Evolutionary conservation across 352 stramenopile genomes (phyloP), one percentile per base, ranked within the genome.

Genomic region (Phytophthora cajani): DNA sequence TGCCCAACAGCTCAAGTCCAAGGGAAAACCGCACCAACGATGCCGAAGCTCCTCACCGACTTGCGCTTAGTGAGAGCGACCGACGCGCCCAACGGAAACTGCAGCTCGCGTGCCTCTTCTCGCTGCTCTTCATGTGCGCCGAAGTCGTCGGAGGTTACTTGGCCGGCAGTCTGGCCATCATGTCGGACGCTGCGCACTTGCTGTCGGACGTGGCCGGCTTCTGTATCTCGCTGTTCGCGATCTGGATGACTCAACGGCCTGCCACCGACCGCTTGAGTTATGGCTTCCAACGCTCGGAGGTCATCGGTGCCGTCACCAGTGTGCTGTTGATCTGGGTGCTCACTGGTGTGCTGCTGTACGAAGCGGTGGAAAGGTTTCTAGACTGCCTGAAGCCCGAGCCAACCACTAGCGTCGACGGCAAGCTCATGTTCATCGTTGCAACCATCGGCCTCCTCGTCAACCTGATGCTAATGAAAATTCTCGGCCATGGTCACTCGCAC

Each of bases 71-170:
- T 17, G 62, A 74, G 1, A 70, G 65, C 8, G 66, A 83, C 3
- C 50, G 72, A 47, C 77, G 75, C 25, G 81, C 82, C 42, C 80
- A 86, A 69, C 74, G 73, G 36, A 87, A 87, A 58, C 47, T 88
- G 30, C 74, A 82, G 47, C 60, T 84, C 52, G 84, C 84, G 6
- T 92, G 84, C 56, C n/a, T 80, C 0, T 95, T 95, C 55, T 97
- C 91, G 64, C 75, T 95, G 27, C 72, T 90, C 36, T 99, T 99
- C 78, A 97, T 99, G 81, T 67, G 97, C 21, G 85, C 98, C 5
- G 97, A 99, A 84, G 78, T 98, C 14, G 72, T 98, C 21, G 97
- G 96, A n/a, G 97, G 97, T n/a, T 91, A 97, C 33, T 66, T 98
- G 27, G 87, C 94, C 0, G 92, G 94, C 56, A 98, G 89, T 62